Base-by-base conservation (phyloP, 2,329 filamentous ascomycete species). In the Fonsecaea pugnacius region DNA sequence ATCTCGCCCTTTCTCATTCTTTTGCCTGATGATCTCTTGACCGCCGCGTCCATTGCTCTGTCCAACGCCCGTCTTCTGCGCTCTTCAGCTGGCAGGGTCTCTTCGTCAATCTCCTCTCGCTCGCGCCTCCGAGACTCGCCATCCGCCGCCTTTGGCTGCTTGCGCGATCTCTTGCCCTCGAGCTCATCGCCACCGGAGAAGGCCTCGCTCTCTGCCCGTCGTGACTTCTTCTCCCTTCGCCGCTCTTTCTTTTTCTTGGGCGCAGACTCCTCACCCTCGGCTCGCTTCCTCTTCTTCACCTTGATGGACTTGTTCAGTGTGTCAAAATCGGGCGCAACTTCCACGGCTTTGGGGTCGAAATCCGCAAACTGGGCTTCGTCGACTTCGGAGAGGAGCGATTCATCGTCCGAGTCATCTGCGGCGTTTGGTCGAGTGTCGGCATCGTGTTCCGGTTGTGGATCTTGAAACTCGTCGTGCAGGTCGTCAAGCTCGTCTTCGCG, bases 1-100 rank as follows among this genome's bases (percentile, higher is more conserved):
- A 96, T 92, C 14, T 95, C 93, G 74, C 93, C 91, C 82, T 91
- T 91, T 82, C 91, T 94, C 68, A 85, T 86, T 78, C 80, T 79
- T 70, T 89, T 84, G 72, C 91, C 91, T 61, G 82, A 84, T 10
- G 90, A 88, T 71, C 91, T 91, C 80, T 96, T 96, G 71, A 96
- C 82, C 0, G 93, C 92, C 62, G 91, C 91, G 76, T 96, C 91
- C 80, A 98, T 91, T 62, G 91, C 90, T 70, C 89, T 86, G 73
- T 96, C 91, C 59, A 99, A 87, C 21, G 92, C 93, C 70, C 91
- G 85, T 72, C 90, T 88, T 71, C 93, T 87, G 72, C 83, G 85
- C 87, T 70, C 51, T 62, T 63, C 92, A 0, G 92, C 91, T 21
- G 90, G 89, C 71, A 98, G 78, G 67, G 89, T 83, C 72, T 92